Conservation (phyloP, 371 early-diverging fungal species). For the Syncephalis plumigaleata region DNA sequence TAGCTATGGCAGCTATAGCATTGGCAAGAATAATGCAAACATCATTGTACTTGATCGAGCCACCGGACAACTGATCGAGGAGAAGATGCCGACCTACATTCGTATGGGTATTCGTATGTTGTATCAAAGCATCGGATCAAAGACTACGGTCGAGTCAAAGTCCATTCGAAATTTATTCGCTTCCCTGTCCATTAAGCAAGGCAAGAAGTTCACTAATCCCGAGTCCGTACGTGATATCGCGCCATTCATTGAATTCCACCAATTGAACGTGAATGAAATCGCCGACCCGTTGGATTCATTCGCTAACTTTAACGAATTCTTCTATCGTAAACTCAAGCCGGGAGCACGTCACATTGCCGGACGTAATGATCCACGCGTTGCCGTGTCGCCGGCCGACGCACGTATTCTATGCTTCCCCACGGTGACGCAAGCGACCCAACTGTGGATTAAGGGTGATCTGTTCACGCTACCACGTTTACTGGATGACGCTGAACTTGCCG, state of each 20-base stretch:
- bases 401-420: constrained; percentile 55
- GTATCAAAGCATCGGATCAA: constrained; percentile 33
- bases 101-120: constrained; percentile 68
- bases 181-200: constrained; percentile 50
- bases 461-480: constrained; percentile 47
- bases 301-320: constrained; percentile 73
- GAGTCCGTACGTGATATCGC: constrained; percentile 44
- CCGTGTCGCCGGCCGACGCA: constrained; percentile 67
- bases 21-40: constrained; percentile 58
- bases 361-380: constrained; percentile 38
- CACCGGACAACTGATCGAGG: constrained; percentile 59
- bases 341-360: constrained; percentile 39
- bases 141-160: constrained; percentile 8
- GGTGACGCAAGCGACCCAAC: constrained; percentile 39
- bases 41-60: constrained; percentile 60
- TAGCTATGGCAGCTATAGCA: constrained; percentile 50
- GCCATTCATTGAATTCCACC: constrained; percentile 63
- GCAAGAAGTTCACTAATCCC: constrained; percentile 55
- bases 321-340: constrained; percentile 68
- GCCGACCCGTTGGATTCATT: constrained; percentile 48
- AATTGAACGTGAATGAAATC: constrained; percentile 31
- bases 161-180: neutral
- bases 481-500: constrained; percentile 20
- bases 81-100: constrained; percentile 68
- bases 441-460: constrained; percentile 79